Evolutionary conservation across 805 yeast species (phyloP).

Genomic region (Phaffomyces opuntiae): DNA sequence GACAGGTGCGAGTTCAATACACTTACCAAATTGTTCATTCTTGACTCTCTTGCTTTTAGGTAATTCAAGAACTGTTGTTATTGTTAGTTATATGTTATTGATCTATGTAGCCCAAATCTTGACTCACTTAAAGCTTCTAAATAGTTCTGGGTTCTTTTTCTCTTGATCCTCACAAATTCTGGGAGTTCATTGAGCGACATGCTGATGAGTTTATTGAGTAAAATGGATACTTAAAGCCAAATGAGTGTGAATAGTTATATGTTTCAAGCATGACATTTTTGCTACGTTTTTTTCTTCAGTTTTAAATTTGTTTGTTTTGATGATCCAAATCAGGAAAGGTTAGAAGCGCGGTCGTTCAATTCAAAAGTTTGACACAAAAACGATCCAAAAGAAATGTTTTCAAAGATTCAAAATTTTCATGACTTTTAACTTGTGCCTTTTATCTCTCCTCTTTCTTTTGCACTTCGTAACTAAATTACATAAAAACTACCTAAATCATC

Average conservation of each 20-base stretch:
- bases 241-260: neutral
- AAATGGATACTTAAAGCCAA: too few species aligned
- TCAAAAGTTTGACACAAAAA: neutral
- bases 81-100: neutral
- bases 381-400: neutral
- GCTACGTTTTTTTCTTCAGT: neutral
- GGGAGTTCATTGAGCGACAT: constrained; percentile 31
- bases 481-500: neutral
- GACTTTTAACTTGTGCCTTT: too few species aligned
- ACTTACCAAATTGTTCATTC: constrained; percentile 23
- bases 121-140: constrained; percentile 60
- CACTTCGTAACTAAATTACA: too few species aligned
- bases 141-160: constrained; percentile 84
- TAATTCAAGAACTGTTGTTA: constrained; percentile 25
- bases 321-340: neutral
- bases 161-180: constrained; percentile 70
- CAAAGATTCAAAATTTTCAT: neutral
- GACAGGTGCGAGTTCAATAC: neutral
- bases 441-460: neutral
- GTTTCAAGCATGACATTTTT: neutral
- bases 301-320: neutral
- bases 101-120: neutral
- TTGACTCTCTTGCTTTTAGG: constrained; percentile 34
- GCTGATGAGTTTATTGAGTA: neutral
- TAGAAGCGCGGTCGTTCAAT: neutral